Percentiles rank a stretch among this genome's conserved stretches.
Evolutionary conservation across 768 basidiomycete genomes (phyloP).

Genomic region (Terana coerulea): DNA sequence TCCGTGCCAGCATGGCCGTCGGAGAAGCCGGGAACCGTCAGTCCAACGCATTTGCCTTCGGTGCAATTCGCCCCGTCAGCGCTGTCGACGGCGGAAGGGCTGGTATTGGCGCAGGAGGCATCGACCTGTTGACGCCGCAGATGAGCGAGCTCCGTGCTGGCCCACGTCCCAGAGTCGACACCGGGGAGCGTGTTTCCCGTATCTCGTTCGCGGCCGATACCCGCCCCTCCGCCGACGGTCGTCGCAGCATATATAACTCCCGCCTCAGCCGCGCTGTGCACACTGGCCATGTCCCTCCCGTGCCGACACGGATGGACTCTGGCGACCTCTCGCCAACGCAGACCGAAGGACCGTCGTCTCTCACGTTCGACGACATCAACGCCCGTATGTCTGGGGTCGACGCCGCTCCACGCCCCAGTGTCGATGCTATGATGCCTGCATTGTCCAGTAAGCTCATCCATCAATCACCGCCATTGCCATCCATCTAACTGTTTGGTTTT

Average conservation of each 20-base stretch:
- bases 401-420: constrained; percentile 32
- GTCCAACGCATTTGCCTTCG: constrained; percentile 49
- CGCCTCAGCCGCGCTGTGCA: constrained; percentile 41
- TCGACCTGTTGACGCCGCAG: constrained; percentile 19
- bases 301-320: constrained; percentile 33
- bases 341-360: constrained; percentile 35
- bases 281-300: constrained; percentile 36
- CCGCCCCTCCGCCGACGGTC: constrained; percentile 42
- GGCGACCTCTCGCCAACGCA: constrained; percentile 42
- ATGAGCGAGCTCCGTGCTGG: constrained; percentile 51
- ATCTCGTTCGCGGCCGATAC: constrained; percentile 70
- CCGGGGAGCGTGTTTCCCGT: constrained; percentile 49
- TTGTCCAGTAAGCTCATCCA: constrained; percentile 49
- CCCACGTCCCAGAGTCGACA: constrained; percentile 41
- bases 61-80: constrained; percentile 44
- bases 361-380: constrained; percentile 61
- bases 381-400: constrained; percentile 42
- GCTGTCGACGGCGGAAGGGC: constrained; percentile 43
- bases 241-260: constrained; percentile 36
- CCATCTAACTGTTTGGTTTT: too few species aligned
- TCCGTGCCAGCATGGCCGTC: constrained; percentile 63
- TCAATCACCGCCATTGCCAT: neutral
- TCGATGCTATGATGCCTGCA: constrained; percentile 67
- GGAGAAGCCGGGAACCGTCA: constrained; percentile 36
- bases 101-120: constrained; percentile 34